Evolutionary conservation across 2,329 filamentous ascomycete species (phyloP), one percentile per base, ranked within the genome.

Genomic region (Trichoderma citrinoviride): DNA sequence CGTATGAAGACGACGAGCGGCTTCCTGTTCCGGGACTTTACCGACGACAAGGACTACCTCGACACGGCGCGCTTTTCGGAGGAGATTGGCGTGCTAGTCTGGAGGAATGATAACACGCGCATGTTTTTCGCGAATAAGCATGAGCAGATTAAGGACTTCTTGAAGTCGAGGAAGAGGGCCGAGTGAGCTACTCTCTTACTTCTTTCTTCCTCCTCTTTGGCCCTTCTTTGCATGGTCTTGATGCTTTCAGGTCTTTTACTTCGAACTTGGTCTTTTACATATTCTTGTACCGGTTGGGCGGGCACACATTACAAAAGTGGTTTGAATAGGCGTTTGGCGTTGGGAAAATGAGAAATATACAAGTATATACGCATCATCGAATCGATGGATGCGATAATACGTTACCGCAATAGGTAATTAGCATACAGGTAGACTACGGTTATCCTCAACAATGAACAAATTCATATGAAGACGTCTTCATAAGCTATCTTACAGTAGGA

Each of bases 51-150:
- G 64, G 90, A 93, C 74, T 95, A 92, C 73, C 81, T 85, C 56
- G 87, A 85, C 50, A 85, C 92, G 12, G 83, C 87, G 5, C 85
- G 86, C 65, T 95, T 97, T 77, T 94, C 95, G 0, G 90, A 94
- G 70, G 92, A 96, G 74, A 88, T 97, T 67, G 95, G 95, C 17
- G 93, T 99, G 33, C 76, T 97, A 73, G 85, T 91, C 3, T 98
- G 94, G 92, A 89, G 88, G 73, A 95, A 88, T 70, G 90, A 96
- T 73, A 81, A 82, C 61, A 89, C 88, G 75, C 85, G 89, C 67
- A 89, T 91, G 82, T 97, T 99, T 78, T 99, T 99, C 75, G 93
- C 96, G 7, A 96, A 87, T 66, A 90, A 93, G 73, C 87, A 95
- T 72, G 93, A 98, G 76, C 93, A 97, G 79, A 89, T 99, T 67